Evolutionary conservation across 2,329 filamentous ascomycete genomes (phyloP).

Genomic region (Dichotomopilus funicola): DNA sequence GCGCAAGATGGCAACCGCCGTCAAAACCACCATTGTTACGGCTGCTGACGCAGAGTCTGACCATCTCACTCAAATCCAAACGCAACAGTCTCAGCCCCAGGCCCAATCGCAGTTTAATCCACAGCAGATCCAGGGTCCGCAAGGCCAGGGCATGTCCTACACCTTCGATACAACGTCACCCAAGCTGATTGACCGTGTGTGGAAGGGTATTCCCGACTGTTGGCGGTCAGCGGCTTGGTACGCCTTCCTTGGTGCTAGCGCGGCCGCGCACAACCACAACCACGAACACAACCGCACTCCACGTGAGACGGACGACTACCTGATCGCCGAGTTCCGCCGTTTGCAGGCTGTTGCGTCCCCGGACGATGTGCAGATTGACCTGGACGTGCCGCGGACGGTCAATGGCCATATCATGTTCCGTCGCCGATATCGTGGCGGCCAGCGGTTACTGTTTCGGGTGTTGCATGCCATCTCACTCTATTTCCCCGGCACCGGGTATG

Average conservation of each 20-base stretch:
- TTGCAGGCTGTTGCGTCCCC: conserved; percentile 69
- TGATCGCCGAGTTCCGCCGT: conserved; percentile 65
- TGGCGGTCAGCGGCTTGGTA: conserved; percentile 95
- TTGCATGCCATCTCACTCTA: conserved; percentile 88
- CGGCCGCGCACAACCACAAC: conserved; percentile 45
- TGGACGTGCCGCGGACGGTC: conserved; percentile 93
- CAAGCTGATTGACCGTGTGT: conserved; percentile 86
- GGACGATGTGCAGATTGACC: conserved; percentile 94
- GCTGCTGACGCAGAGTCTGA: conserved; percentile 27
- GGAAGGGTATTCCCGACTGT: conserved; percentile 96
- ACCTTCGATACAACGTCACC: conserved; percentile 77
- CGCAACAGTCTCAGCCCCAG: too few relatives aligned
- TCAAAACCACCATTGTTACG: conserved; percentile 37
- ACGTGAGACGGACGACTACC: conserved; percentile 56
- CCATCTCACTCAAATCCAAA: neutral
- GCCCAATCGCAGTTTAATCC: neutral
- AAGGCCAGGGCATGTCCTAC: conserved; percentile 52
- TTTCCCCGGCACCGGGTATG: conserved; percentile 86
- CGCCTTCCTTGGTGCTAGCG: conserved; percentile 77
- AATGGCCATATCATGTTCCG: conserved; percentile 97
- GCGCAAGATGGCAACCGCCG: conserved; percentile 57
- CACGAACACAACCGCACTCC: conserved; percentile 38
- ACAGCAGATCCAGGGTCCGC: neutral
- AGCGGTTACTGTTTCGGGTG: conserved; percentile 85
- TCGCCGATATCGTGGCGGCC: conserved; percentile 81